Evolutionary conservation across 2,329 filamentous ascomycete species (phyloP), one percentile per base, ranked within the genome.

Genomic region (Aspergillus eucalypticola): DNA sequence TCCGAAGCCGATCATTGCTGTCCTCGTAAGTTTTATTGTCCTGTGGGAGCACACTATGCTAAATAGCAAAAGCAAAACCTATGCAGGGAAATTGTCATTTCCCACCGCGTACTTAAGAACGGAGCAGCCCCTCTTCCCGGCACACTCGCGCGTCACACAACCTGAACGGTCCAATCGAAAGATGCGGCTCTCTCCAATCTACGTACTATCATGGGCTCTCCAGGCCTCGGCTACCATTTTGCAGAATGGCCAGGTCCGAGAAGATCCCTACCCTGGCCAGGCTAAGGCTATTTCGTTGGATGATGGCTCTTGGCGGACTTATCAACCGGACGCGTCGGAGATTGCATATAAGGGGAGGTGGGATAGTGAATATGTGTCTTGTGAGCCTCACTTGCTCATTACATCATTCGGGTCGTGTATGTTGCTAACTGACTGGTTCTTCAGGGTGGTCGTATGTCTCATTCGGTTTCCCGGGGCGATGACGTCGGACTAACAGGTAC

Each of bases 341-440:
- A 76, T 88, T 8, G 83, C 83, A 0, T 88, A 87, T 76, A 86
- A 87, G 67, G 86, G 85, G 5, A 77, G 84, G 60, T 88, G 85
- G 85, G 85, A 88, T 68, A 84, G 81, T 35, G 81, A 84, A 64
- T 78, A 84, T 64, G 80, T 86, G 51, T 87, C 83, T 1, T 88
- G 76, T 76, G 72, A 54, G 71, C 17, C 32, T 10, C 1, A 3
- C 3, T 4, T 35, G 11, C 4, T 35, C 11, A 39, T 13, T 3
- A 15, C 13, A 29, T 48, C 5, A 10, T 11, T 23, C 7, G 13
- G 8, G 15, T 21, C 1, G 13, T 27, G 8, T 27, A 15, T 38
- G 23, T 55, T 44, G 15, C 51, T 8, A n/a, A 21, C 52, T 59
- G 38, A 57, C 29, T 49, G 13, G 17, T 48, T 21, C 52, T 17